phyloP scores from a whole-genome alignment of 768 basidiomycete genomes.

The Macrolepiota dolichaula region DNA sequence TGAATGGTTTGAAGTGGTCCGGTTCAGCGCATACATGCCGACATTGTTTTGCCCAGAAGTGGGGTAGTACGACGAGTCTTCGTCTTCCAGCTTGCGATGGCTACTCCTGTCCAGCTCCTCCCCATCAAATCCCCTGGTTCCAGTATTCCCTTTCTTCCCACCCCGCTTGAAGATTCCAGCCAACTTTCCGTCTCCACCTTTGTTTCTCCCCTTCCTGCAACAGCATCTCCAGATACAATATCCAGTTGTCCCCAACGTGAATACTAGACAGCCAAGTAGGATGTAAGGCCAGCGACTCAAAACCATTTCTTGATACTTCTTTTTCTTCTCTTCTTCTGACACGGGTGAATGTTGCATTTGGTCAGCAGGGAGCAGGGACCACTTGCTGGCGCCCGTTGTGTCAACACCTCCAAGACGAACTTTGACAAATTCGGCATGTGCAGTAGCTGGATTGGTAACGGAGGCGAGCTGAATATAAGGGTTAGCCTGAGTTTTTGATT shows the following conservation, averaged over 20 bases:
- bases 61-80: slow-evolving; percentile 9
- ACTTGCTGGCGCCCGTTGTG: slow-evolving; percentile 38
- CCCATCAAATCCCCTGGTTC: not conserved
- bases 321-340: slow-evolving; percentile 62
- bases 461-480: slow-evolving; percentile 74
- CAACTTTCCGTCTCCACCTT: slow-evolving; percentile 15
- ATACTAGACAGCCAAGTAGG: slow-evolving; percentile 52
- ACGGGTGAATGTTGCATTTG: slow-evolving; percentile 64
- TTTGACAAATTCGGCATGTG: slow-evolving; percentile 64
- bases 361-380: slow-evolving; percentile 49
- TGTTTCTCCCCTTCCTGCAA: slow-evolving; percentile 30
- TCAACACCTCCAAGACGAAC: slow-evolving; percentile 59
- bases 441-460: slow-evolving; percentile 46
- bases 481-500: slow-evolving; percentile 39
- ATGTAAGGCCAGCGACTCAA: slow-evolving; percentile 77
- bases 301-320: slow-evolving; percentile 57
- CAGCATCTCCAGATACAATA: slow-evolving; percentile 63
- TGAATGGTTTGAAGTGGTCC: not conserved
- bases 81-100: not conserved
- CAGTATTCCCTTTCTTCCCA: slow-evolving; percentile 1
- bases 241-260: slow-evolving; percentile 42
- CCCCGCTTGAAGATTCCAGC: slow-evolving; percentile 12
- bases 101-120: not conserved
- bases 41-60: not conserved
- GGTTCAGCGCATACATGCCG: slow-evolving; percentile 5